These are phyloP conservation scores for Acanthamoeba sp. DNA, from an alignment of 208 protist genomes.

Conservation along the genomic window DNA sequence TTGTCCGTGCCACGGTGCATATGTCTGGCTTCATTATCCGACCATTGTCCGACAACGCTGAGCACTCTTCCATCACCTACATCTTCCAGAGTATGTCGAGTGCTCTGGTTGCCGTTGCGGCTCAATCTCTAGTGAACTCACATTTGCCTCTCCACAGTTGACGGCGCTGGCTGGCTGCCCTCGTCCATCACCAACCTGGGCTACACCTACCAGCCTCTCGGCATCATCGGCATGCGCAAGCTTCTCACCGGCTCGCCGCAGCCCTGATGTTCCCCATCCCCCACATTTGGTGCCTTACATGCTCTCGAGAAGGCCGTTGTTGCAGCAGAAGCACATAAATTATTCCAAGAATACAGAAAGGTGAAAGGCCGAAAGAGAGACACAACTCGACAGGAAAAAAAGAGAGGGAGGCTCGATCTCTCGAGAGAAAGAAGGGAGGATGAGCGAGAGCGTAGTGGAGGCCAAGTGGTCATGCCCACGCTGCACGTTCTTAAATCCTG, in stretches of 20 bases:
- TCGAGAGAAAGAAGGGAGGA: not conserved
- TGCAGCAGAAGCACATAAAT: not conserved
- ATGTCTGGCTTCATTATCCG: constrained; percentile 49
- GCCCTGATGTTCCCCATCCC: not conserved
- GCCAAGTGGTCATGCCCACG: not conserved
- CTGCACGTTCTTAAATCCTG: not conserved
- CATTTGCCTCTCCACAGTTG: not conserved
- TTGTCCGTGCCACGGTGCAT: constrained; percentile 15
- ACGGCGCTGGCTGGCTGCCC: constrained; percentile 28
- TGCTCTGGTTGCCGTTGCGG: not conserved
- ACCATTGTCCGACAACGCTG: not conserved
- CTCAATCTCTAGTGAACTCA: not conserved
- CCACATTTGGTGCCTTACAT: too few relatives aligned
- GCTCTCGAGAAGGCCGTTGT: too few relatives aligned
- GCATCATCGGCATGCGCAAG: constrained; percentile 62
- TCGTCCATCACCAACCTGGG: constrained; percentile 21
- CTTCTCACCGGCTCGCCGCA: constrained; percentile 13
- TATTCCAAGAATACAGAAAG: not conserved
- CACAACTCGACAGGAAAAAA: not conserved
- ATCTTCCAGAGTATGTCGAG: constrained; percentile 32
- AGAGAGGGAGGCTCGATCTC: not conserved
- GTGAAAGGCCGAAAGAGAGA: not conserved
- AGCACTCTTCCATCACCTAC: constrained; percentile 26
- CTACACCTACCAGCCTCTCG: constrained; percentile 62
- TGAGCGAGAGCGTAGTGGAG: not conserved